A percentile compares a stretch with the other conserved stretches of the same genome.
phyloP scores from a whole-genome alignment of 1,284 basidiomycete genomes.

The Trichosporon asahii region DNA sequence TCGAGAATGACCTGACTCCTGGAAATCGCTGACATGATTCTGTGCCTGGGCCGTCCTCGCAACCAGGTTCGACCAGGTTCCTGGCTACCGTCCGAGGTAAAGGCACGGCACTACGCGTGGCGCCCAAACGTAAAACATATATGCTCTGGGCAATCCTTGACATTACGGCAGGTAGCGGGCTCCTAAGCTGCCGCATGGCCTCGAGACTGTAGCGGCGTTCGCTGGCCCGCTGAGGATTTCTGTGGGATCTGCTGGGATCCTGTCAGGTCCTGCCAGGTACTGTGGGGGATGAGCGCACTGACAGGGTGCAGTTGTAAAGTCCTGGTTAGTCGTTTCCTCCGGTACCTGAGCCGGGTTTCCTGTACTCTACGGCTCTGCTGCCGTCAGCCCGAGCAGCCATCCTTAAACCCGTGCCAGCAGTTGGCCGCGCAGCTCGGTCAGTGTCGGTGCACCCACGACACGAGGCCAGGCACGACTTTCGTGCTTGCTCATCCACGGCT shows the following conservation, averaged over 20 bases:
- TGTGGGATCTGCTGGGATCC: not conserved
- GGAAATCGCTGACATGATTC: not conserved
- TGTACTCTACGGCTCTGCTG: not conserved
- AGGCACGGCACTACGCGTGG: slow-evolving; percentile 1
- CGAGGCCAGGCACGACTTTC: not conserved
- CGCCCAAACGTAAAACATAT: slow-evolving; percentile 6
- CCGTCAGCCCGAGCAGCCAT: not conserved
- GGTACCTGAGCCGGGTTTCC: slow-evolving; percentile 5
- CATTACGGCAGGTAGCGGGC: not conserved
- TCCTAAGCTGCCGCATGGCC: not conserved
- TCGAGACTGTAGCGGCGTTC: not conserved
- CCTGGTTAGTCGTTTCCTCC: slow-evolving; percentile 4
- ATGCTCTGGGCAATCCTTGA: not conserved
- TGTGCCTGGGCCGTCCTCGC: slow-evolving; percentile 10
- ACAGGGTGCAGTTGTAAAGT: not conserved
- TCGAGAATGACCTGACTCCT: not conserved
- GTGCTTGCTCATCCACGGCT: not conserved
- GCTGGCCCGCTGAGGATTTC: not conserved
- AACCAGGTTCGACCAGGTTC: not conserved
- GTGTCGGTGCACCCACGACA: not conserved
- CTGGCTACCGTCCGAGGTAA: not conserved
- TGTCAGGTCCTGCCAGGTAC: not conserved
- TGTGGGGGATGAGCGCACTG: not conserved
- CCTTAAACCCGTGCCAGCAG: not conserved
- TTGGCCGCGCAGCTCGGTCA: not conserved